Evolutionary conservation across 768 basidiomycete genomes (phyloP).

Genomic region (Phlebiopsis gigantea): DNA sequence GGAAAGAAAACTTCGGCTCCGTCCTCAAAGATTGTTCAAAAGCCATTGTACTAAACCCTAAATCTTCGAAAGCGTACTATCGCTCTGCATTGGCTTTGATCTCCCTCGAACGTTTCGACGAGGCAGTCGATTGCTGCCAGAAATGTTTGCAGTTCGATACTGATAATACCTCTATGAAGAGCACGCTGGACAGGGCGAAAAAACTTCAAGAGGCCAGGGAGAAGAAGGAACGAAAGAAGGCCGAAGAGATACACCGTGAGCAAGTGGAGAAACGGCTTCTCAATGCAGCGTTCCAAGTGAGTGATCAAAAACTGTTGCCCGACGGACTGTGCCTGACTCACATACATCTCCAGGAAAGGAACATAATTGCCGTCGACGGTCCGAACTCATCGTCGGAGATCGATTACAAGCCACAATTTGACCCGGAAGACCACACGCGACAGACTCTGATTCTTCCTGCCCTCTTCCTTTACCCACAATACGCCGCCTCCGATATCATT

Average conservation of each 20-base stretch:
- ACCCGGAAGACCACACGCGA: slow-evolving; percentile 54
- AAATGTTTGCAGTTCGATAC: slow-evolving; percentile 59
- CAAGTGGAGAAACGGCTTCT: slow-evolving; percentile 50
- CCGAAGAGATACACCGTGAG: slow-evolving; percentile 44
- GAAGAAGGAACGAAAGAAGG: slow-evolving; percentile 42
- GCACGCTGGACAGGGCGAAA: slow-evolving; percentile 41
- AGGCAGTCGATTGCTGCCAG: slow-evolving; percentile 78
- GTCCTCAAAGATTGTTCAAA: slow-evolving; percentile 83
- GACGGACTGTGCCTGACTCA: background rate
- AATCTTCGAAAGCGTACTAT: slow-evolving; percentile 79
- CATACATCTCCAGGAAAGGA: slow-evolving; percentile 54
- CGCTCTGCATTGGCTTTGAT: slow-evolving; percentile 78
- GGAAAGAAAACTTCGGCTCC: slow-evolving; percentile 78
- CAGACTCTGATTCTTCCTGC: slow-evolving; percentile 74
- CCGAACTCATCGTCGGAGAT: slow-evolving; percentile 45
- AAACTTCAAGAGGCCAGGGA: slow-evolving; percentile 46
- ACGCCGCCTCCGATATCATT: slow-evolving; percentile 86
- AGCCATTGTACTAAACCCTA: slow-evolving; percentile 56
- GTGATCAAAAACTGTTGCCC: background rate
- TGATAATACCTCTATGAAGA: slow-evolving; percentile 48
- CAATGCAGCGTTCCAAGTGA: background rate
- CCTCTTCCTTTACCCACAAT: slow-evolving; percentile 91
- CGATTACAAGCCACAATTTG: slow-evolving; percentile 61
- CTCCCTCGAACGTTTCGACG: slow-evolving; percentile 67
- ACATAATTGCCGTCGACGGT: slow-evolving; percentile 53